Evolutionary conservation across 2,329 filamentous ascomycete genomes (phyloP).

Genomic region (Xylaria sp.): DNA sequence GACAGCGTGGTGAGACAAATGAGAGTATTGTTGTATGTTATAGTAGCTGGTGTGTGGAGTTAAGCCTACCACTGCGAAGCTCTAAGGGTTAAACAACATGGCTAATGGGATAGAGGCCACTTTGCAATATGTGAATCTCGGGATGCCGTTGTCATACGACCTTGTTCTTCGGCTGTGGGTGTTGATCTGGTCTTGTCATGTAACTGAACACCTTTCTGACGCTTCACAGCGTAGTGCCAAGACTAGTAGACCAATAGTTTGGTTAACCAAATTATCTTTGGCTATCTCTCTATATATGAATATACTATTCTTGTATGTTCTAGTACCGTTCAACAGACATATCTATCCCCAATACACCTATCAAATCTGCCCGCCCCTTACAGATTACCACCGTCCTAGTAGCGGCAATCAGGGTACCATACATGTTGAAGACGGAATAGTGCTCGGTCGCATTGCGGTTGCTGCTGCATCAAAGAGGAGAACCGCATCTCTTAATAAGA

Average conservation of each 20-base stretch:
- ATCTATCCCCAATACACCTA: background rate
- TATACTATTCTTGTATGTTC: background rate
- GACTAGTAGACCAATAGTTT: background rate
- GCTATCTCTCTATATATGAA: background rate
- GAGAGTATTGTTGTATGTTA: no score
- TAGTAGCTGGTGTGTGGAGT: no score
- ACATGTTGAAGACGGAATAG: slow-evolving; percentile 33
- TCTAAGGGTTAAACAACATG: no score
- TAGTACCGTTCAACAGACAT: background rate
- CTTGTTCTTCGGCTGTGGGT: no score
- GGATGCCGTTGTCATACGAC: no score
- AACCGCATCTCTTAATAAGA: slow-evolving; percentile 12
- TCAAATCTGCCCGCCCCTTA: background rate
- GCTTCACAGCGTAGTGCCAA: background rate
- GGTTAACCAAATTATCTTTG: background rate
- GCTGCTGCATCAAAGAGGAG: background rate
- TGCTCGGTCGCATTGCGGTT: background rate
- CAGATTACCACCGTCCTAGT: background rate
- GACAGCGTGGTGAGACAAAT: no score
- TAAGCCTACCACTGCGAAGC: no score
- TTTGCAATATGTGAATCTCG: no score
- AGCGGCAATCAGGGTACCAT: slow-evolving; percentile 34
- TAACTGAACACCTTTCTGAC: background rate
- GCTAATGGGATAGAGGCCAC: no score
- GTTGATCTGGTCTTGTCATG: background rate